Percentiles rank a stretch among this genome's conserved stretches.
These are phyloP conservation scores for Spinacia oleracea DNA, from an alignment of 179 eudicot genomes.

Conservation along the genomic window DNA sequence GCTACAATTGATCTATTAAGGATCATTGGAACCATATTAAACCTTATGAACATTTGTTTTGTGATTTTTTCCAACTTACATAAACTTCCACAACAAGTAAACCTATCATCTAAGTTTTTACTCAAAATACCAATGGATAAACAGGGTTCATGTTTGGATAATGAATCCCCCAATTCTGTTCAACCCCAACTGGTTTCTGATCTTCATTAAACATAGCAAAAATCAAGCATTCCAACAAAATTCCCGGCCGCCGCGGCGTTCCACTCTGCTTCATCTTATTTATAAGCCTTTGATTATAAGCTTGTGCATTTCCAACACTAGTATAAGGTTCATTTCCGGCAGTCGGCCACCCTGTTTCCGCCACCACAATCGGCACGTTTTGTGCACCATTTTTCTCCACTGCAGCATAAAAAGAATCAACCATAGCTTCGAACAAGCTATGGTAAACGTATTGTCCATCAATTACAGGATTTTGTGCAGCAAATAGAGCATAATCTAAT, in stretches of 20 bases:
- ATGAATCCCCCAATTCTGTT: conserved; percentile 38
- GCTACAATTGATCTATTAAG: too few species aligned
- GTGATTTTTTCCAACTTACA: neutral
- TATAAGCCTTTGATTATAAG: conserved; percentile 30
- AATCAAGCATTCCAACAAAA: conserved; percentile 22
- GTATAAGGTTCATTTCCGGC: conserved; percentile 34
- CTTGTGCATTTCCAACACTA: conserved; percentile 24
- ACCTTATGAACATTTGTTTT: neutral
- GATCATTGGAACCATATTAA: neutral
- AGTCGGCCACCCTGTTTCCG: conserved; percentile 43
- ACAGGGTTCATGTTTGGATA: conserved; percentile 31
- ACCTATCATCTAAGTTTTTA: neutral
- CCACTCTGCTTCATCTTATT: conserved; percentile 21
- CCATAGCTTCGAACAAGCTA: conserved; percentile 43
- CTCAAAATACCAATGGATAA: conserved; percentile 22
- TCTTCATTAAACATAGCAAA: conserved; percentile 46
- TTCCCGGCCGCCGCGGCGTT: conserved; percentile 36
- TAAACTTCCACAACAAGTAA: neutral
- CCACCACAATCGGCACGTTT: conserved; percentile 23
- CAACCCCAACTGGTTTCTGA: conserved; percentile 33
- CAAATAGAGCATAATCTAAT: conserved; percentile 35
- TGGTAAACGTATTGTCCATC: conserved; percentile 31
- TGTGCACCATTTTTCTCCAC: conserved; percentile 31
- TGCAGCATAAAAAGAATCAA: conserved; percentile 35
- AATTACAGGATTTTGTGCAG: conserved; percentile 20